Evolutionary conservation across 805 yeast genomes (phyloP), one percentile per base, ranked within the genome.

Genomic region (Metschnikowia gruessii): DNA sequence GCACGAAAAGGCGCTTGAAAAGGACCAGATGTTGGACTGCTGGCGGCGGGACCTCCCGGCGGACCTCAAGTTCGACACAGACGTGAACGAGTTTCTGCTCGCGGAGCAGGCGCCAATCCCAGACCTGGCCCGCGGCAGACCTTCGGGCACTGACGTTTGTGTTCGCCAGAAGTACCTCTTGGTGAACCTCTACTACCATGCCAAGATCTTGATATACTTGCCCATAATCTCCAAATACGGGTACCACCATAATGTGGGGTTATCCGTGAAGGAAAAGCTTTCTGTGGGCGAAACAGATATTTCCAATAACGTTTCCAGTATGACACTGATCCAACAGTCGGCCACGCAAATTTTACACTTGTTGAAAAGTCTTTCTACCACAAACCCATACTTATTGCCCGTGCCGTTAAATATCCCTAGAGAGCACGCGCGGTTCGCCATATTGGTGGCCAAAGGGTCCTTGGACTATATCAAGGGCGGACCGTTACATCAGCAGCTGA

Each of bases 391-490:
- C 46, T 69, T 78, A 36, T 59, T 84, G 9, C 85, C 91, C 0
- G 61, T 85, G 11, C 91, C 94, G 0, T 61, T 83, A 38, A 84
- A 83, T 52, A 64, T 80, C 9, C 70, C 85, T 0, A 64, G 89
- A 50, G 80, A 83, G 50, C 80, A 78, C 56, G 81, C 87, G 2
- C 68, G 89, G 40, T 75, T 83, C 52, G 73, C 85, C 0, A 67
- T 86, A 26, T 56, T 85, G 39, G 85, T 83, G 22, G 88, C 90
- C 0, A 80, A 80, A 42, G 90, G 95, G 13, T 80, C 89, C 0
- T 69, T 90, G 46, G 96, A 89, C 52, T 88, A 87, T 60, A 82
- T 87, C 2, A 81, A 87, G 60, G 89, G 90, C 32, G 96, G 96
- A 0, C 82, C 92, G 1, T 65, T 89, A 45, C 82, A 83, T 59